Base-by-base conservation (phyloP, 148 eudicot genomes). In the Cornus florida region DNA sequence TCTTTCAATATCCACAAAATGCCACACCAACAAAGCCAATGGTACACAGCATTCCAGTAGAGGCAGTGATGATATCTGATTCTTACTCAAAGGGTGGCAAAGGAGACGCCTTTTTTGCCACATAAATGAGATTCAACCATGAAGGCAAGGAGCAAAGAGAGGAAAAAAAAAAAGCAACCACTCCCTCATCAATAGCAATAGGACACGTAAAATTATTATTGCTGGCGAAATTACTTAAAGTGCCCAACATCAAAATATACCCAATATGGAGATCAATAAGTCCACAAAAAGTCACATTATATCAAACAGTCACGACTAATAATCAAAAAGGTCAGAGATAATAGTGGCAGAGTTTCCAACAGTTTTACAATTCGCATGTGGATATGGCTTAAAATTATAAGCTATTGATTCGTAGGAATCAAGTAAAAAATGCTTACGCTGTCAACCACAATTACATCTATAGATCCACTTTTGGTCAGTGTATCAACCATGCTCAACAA, bases 401-500 rank as follows among this genome's bases (percentile, higher is more conserved):
- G 59, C 2, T 53, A 53, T 13, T 12, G 12, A 16, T 53, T 53
- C 5, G 59, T 53, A 1, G 14, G 59, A 13, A 53, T 12, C 4
- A 53, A 53, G 5, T 53, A 53, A 74, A 31, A 80, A 35, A 35
- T 35, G 38, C 99, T 86, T 86, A 97, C 99, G 85, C 98, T 94
- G 79, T 97, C 99, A 77, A 97, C 96, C 41, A 97, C 98, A 85
- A 94, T 88, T 64, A 97, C 98, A 87, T 89, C 91, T 11, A 97
- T 38, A 41, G 99, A 87, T 73, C 97, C 94, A 87, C 97, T 97
- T 91, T 92, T 90, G 78, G 94, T 80, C 80, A 97, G 85, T 59
- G 93, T 97, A 84, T 97, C 94, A 64, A 94, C 99, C 75, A 94
- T 81, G 82, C 94, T 89, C 60, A 97, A 89, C 91, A 91, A 86